phyloP scores from a whole-genome alignment of 2,329 filamentous ascomycete species.

The Aphanocladium album region DNA sequence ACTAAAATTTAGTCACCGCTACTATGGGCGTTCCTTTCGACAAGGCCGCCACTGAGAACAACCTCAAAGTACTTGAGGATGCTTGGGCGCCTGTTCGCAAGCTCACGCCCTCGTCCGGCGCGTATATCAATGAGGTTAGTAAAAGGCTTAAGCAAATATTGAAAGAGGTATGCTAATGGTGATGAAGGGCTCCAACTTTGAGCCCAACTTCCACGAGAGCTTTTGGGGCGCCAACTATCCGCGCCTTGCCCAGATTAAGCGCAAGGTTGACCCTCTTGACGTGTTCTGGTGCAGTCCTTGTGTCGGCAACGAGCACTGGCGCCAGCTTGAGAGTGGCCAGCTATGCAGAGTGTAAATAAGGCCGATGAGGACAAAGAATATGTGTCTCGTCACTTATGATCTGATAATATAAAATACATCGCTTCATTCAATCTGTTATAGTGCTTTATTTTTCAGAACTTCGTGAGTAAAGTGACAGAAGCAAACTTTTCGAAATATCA shows the following conservation, averaged over 20 bases:
- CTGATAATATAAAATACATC: background rate
- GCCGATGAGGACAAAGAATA: background rate
- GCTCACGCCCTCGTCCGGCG: slow-evolving; percentile 36
- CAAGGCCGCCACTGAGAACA: slow-evolving; percentile 22
- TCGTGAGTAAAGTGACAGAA: too few relatives aligned
- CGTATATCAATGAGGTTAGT: slow-evolving; percentile 42
- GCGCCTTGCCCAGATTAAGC: slow-evolving; percentile 40
- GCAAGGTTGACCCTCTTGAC: slow-evolving; percentile 39
- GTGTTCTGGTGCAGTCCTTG: slow-evolving; percentile 46
- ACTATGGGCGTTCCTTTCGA: slow-evolving; percentile 29
- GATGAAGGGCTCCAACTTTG: slow-evolving; percentile 30
- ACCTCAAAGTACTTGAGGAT: slow-evolving; percentile 22
- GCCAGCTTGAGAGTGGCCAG: slow-evolving; percentile 19
- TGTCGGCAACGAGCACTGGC: slow-evolving; percentile 41
- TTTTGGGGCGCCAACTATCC: slow-evolving; percentile 45
- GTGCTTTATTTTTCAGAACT: too few relatives aligned
- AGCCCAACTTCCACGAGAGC: slow-evolving; percentile 32
- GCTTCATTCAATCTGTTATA: background rate
- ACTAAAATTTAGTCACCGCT: slow-evolving; percentile 21
- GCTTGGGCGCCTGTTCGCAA: slow-evolving; percentile 31
- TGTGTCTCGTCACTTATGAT: background rate
- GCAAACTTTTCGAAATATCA: background rate
- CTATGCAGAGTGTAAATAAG: slow-evolving; percentile 20
- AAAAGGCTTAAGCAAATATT: background rate
- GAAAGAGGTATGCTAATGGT: background rate